Percentiles rank a stretch among this genome's conserved stretches.
Conservation (phyloP, 148 eudicot species). For the Dianthus caryophyllus region DNA sequence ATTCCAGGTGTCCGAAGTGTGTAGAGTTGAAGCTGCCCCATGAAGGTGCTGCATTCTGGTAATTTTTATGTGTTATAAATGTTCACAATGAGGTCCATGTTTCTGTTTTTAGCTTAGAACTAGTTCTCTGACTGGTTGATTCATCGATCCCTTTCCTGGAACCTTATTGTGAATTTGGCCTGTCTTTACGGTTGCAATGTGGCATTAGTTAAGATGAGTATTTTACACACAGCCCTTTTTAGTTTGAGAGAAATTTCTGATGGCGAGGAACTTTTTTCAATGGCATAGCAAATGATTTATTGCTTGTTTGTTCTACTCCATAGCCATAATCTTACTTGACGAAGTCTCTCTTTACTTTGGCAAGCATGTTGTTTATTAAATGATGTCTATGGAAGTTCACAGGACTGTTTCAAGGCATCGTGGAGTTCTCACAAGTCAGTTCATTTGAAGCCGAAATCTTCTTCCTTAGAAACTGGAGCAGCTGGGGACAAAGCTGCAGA, state of each 20-base stretch:
- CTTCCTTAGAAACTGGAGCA: conserved; percentile 35
- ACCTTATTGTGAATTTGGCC: neutral
- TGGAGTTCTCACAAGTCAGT: conserved; percentile 94
- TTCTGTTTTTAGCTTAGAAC: neutral
- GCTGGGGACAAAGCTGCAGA: conserved; percentile 43
- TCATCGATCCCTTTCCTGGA: neutral
- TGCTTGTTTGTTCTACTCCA: neutral
- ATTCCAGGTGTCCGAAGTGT: conserved; percentile 91
- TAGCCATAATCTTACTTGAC: neutral
- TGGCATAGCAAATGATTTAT: neutral
- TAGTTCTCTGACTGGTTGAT: neutral
- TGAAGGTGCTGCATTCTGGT: conserved; percentile 95
- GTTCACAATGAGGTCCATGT: conserved; percentile 15
- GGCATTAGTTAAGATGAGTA: neutral
- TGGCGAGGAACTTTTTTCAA: neutral
- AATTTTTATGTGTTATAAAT: conserved; percentile 1
- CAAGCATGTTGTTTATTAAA: conserved; percentile 16
- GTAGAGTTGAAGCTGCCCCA: conserved; percentile 84
- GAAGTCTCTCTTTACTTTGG: neutral
- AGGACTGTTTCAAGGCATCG: conserved; percentile 94
- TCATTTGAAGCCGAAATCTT: conserved; percentile 59
- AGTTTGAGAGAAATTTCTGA: neutral
- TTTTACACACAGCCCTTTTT: too few relatives aligned
- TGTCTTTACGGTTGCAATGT: neutral
- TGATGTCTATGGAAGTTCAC: conserved; percentile 50